Evolutionary conservation across 1,139 yeast species (phyloP).

Genomic region (Pichia norvegensis): DNA sequence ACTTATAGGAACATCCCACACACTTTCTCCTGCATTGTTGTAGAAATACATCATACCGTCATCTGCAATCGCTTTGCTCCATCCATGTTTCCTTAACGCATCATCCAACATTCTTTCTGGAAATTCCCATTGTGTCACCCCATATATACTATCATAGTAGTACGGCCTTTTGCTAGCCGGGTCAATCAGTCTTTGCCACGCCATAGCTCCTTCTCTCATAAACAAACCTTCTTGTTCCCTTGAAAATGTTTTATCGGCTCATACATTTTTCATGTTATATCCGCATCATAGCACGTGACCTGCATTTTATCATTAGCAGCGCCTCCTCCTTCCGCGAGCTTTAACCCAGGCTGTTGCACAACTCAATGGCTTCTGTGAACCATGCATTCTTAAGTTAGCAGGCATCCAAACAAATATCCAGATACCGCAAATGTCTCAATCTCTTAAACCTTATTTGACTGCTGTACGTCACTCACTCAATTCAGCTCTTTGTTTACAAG

Average conservation of each 20-base stretch:
- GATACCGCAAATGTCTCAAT: constrained; percentile 53
- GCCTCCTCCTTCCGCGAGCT: background rate
- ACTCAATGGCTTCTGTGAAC: background rate
- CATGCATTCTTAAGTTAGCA: background rate
- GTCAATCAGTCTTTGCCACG: constrained; percentile 62
- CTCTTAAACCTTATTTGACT: constrained; percentile 86
- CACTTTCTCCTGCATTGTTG: constrained; percentile 58
- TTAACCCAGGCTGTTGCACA: too few species aligned
- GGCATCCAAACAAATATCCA: background rate
- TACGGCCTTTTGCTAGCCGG: constrained; percentile 56
- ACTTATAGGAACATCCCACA: constrained; percentile 70
- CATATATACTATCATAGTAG: constrained; percentile 60
- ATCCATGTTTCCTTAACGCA: constrained; percentile 35
- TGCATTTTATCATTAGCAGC: background rate
- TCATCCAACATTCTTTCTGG: constrained; percentile 45
- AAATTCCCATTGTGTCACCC: constrained; percentile 74
- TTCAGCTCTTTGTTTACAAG: constrained; percentile 91
- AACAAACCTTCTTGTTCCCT: too few species aligned
- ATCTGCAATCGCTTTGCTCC: constrained; percentile 62
- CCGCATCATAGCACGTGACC: too few species aligned
- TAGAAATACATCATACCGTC: constrained; percentile 66
- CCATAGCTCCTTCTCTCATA: constrained; percentile 12
- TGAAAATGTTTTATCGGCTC: background rate
- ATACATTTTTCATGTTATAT: background rate
- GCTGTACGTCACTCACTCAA: constrained; percentile 92